Percentiles rank a stretch among this genome's conserved stretches.
phyloP scores from a whole-genome alignment of 768 basidiomycete species.

The Cystobasidium onofrii region DNA sequence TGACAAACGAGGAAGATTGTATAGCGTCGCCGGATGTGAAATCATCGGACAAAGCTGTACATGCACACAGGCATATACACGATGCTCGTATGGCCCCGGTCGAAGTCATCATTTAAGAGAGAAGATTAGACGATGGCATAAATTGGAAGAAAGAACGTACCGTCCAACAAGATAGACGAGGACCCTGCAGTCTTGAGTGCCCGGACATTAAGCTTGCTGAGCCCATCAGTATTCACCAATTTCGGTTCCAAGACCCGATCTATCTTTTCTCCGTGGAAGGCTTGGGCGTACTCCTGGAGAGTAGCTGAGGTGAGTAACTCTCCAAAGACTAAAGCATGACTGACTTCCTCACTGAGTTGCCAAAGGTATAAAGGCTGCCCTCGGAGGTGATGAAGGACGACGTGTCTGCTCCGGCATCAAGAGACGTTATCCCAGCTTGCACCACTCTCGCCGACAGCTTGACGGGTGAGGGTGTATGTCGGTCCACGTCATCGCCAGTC shows the following conservation, averaged over 20 bases:
- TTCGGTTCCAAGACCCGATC: conserved; percentile 9
- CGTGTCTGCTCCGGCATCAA: conserved; percentile 16
- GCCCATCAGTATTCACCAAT: not conserved
- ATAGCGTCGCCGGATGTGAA: conserved; percentile 24
- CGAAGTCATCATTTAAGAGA: not conserved
- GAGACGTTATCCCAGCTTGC: not conserved
- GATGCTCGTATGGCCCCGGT: conserved; percentile 30
- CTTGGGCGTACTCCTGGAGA: conserved; percentile 25
- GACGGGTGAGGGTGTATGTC: not conserved
- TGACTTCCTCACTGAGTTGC: conserved; percentile 18
- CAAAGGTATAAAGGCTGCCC: conserved; percentile 10
- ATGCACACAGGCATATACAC: not conserved
- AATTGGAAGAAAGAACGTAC: not conserved
- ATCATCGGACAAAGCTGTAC: conserved; percentile 25
- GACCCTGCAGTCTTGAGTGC: conserved; percentile 13
- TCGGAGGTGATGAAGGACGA: conserved; percentile 9
- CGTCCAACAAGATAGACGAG: conserved; percentile 1
- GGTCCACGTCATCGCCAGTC: conserved; percentile 8
- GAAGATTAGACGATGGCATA: not conserved
- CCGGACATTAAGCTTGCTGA: not conserved
- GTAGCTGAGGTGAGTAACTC: not conserved
- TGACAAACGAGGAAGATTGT: not conserved
- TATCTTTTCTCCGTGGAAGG: conserved; percentile 28
- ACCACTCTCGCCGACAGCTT: not conserved
- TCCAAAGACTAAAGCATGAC: not conserved